These are phyloP conservation scores for Moricandia arvensis DNA, from an alignment of 345 rosid species.

Conservation along the genomic window DNA sequence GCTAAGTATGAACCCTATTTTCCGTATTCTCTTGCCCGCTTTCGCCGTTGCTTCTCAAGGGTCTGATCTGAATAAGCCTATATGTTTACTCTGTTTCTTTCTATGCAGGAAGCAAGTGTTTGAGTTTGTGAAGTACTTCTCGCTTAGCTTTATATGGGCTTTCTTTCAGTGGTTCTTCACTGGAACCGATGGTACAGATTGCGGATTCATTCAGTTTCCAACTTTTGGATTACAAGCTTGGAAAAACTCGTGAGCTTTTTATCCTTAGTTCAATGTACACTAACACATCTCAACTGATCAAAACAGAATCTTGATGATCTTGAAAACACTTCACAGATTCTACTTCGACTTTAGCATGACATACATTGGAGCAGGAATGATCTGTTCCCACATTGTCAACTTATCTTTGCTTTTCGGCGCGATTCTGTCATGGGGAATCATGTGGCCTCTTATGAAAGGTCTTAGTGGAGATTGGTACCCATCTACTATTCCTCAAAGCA, in stretches of 20 bases:
- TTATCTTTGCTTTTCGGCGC: slow-evolving; percentile 84
- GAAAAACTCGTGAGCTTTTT: slow-evolving; percentile 58
- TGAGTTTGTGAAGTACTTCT: slow-evolving; percentile 64
- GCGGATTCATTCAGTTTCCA: slow-evolving; percentile 77
- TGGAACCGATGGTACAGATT: slow-evolving; percentile 35
- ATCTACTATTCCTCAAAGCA: slow-evolving; percentile 39
- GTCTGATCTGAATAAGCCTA: neutral
- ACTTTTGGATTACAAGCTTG: slow-evolving; percentile 73
- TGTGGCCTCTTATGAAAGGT: slow-evolving; percentile 85
- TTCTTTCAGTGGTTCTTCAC: slow-evolving; percentile 86
- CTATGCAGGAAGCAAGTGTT: slow-evolving; percentile 71
- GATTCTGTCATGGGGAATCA: slow-evolving; percentile 85
- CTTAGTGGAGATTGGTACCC: slow-evolving; percentile 81
- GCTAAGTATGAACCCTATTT: slow-evolving; percentile 57
- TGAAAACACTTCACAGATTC: slow-evolving; percentile 52
- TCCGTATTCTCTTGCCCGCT: neutral
- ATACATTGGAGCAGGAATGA: slow-evolving; percentile 92
- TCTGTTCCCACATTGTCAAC: slow-evolving; percentile 82
- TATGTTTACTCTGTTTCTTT: neutral
- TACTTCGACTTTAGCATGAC: slow-evolving; percentile 90
- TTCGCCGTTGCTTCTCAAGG: neutral
- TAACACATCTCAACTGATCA: neutral
- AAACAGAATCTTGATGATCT: slow-evolving; percentile 26
- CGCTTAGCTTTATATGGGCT: slow-evolving; percentile 76
- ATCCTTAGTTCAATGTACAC: neutral